These are phyloP conservation scores for Naganishia kalamii DNA, from an alignment of 768 basidiomycete species.

Conservation along the genomic window DNA sequence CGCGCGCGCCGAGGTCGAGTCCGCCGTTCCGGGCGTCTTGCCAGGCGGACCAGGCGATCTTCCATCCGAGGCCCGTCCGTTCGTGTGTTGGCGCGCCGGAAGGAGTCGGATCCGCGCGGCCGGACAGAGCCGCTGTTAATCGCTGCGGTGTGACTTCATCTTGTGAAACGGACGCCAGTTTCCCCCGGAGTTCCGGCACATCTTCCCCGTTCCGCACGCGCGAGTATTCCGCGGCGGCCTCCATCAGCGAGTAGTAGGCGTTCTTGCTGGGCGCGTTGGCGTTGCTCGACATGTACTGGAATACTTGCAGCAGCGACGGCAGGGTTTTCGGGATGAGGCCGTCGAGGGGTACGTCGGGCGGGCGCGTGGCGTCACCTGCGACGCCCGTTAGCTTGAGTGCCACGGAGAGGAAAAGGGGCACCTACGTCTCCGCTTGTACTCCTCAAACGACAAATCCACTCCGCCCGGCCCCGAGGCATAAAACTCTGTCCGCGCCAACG, in stretches of 20 bases:
- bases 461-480: neutral
- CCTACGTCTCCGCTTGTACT: neutral
- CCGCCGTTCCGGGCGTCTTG: constrained; percentile 30
- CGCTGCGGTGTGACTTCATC: too few species aligned
- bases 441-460: constrained; percentile 2
- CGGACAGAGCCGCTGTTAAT: too few species aligned
- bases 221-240: constrained; percentile 29
- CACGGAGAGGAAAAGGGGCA: neutral
- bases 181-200: neutral
- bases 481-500: constrained; percentile 14
- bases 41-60: constrained; percentile 28
- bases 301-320: constrained; percentile 21
- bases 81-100: neutral
- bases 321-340: constrained; percentile 14
- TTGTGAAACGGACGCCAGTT: too few species aligned
- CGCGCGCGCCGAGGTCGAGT: constrained; percentile 42
- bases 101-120: neutral
- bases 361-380: neutral
- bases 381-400: neutral
- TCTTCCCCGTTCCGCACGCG: neutral
- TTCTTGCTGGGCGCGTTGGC: constrained; percentile 22
- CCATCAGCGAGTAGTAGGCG: constrained; percentile 30
- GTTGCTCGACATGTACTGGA: constrained; percentile 17
- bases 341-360: neutral
- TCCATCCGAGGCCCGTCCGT: constrained; percentile 25